Base-by-base conservation (phyloP, 139 green algal species). In the Mesotaenium endlicherianum region DNA sequence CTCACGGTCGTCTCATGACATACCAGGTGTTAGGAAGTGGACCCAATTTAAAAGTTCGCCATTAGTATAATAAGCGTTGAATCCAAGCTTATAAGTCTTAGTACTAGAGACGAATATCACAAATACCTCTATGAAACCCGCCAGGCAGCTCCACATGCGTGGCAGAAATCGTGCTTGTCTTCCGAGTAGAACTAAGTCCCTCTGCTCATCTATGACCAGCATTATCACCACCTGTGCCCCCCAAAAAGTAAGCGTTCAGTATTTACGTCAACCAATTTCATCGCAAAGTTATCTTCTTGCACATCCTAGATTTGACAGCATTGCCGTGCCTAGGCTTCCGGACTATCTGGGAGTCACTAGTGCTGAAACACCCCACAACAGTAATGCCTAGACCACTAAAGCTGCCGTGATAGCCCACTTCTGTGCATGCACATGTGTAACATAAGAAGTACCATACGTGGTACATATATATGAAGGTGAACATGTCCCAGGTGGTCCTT, bases 201-300 rank as follows among this genome's bases (percentile, higher is more conserved):
- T 20, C 34, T 59, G 30, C 5, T 45, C 47, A 58, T 84, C 59
- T 40, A 84, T 49, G 8, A 84, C 47, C 16, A 78, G 59, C 77
- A 84, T 84, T 34, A 84, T 84, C 38, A 84, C 77, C 36, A 84
- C 77, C 77, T 84, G 77, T 58, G 20, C 4, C 14, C 38, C n/a
- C n/a, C n/a, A n/a, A n/a, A n/a, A n/a, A n/a, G n/a, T n/a, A n/a
- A n/a, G n/a, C n/a, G n/a, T n/a, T n/a, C n/a, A n/a, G n/a, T n/a
- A n/a, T n/a, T n/a, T n/a, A n/a, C n/a, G n/a, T n/a, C n/a, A n/a
- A n/a, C n/a, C n/a, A n/a, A n/a, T n/a, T n/a, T n/a, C n/a, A n/a
- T n/a, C n/a, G n/a, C n/a, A n/a, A n/a, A n/a, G n/a, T n/a, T n/a
- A n/a, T n/a, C n/a, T n/a, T n/a, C n/a, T n/a, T n/a, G n/a, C n/a